phyloP scores from a whole-genome alignment of 2,329 filamentous ascomycete species.

The Alternaria sp. region DNA sequence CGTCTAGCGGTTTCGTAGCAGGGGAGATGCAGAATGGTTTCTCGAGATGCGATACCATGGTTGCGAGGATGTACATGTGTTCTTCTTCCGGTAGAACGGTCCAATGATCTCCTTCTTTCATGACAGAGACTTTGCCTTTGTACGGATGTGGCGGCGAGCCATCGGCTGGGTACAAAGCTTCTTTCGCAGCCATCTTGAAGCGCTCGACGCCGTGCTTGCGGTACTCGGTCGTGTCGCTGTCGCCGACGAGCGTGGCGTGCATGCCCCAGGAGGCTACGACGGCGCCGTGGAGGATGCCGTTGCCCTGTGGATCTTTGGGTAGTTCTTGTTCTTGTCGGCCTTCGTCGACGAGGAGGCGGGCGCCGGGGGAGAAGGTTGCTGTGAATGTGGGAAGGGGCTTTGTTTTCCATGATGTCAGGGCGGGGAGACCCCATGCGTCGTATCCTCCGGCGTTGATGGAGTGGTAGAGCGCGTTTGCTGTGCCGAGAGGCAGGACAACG shows the following conservation, averaged over 20 bases:
- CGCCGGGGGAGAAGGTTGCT: slow-evolving; percentile 53
- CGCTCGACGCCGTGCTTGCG: slow-evolving; percentile 77
- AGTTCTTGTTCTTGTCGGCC: slow-evolving; percentile 51
- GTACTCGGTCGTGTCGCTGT: slow-evolving; percentile 85
- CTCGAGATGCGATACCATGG: slow-evolving; percentile 82
- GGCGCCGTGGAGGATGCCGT: slow-evolving; percentile 65
- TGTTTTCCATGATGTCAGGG: slow-evolving; percentile 44
- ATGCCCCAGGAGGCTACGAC: slow-evolving; percentile 91
- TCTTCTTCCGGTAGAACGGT: slow-evolving; percentile 49
- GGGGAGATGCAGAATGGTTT: slow-evolving; percentile 84
- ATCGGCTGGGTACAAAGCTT: slow-evolving; percentile 68
- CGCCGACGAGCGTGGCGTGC: slow-evolving; percentile 85
- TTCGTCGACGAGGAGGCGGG: slow-evolving; percentile 52
- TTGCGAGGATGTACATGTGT: slow-evolving; percentile 79
- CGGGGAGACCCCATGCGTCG: slow-evolving; percentile 51
- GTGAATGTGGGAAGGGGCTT: slow-evolving; percentile 52
- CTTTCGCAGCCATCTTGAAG: slow-evolving; percentile 83
- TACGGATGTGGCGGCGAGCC: slow-evolving; percentile 63
- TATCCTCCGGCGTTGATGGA: slow-evolving; percentile 49
- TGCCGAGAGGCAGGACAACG: slow-evolving; percentile 60
- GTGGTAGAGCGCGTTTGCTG: slow-evolving; percentile 57
- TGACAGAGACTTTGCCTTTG: slow-evolving; percentile 58
- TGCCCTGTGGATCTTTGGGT: slow-evolving; percentile 27
- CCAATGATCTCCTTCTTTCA: slow-evolving; percentile 36
- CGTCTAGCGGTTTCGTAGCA: slow-evolving; percentile 71